A percentile compares a stretch with the other conserved stretches of the same genome.
Conservation (phyloP, 164 flowering plant species). For the Euptelea pleiosperma region DNA sequence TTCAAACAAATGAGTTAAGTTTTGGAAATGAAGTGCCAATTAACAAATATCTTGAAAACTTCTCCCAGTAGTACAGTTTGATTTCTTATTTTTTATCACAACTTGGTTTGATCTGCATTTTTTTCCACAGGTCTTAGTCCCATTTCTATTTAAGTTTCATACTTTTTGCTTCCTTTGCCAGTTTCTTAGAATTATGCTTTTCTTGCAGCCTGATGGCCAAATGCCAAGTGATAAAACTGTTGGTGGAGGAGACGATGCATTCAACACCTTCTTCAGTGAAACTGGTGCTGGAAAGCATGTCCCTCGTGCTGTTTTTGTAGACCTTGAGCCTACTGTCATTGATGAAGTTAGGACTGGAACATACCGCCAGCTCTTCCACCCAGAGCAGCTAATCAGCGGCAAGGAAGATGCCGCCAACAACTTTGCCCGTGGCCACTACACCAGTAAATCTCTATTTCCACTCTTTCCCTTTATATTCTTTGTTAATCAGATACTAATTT, state of each 20-base stretch:
- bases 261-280: constrained; percentile 80
- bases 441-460: constrained; percentile 30
- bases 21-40: no score
- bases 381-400: constrained; percentile 74
- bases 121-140: no score
- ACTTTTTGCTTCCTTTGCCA: background rate
- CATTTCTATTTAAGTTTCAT: background rate
- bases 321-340: constrained; percentile 65
- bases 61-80: no score
- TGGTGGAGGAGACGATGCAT: constrained; percentile 82
- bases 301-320: constrained; percentile 70
- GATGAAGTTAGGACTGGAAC: constrained; percentile 66
- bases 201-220: constrained; percentile 70
- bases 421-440: constrained; percentile 66
- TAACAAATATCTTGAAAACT: no score
- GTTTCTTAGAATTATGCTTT: background rate
- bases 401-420: constrained; percentile 69
- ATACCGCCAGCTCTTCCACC: constrained; percentile 79
- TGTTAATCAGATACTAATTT: background rate
- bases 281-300: constrained; percentile 84
- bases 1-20: no score
- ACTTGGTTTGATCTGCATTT: no score
- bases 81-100: no score
- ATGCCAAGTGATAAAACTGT: constrained; percentile 76
- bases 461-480: background rate